These are phyloP conservation scores for Phytopythium boreale DNA, from an alignment of 352 stramenopile genomes.

Conservation along the genomic window DNA sequence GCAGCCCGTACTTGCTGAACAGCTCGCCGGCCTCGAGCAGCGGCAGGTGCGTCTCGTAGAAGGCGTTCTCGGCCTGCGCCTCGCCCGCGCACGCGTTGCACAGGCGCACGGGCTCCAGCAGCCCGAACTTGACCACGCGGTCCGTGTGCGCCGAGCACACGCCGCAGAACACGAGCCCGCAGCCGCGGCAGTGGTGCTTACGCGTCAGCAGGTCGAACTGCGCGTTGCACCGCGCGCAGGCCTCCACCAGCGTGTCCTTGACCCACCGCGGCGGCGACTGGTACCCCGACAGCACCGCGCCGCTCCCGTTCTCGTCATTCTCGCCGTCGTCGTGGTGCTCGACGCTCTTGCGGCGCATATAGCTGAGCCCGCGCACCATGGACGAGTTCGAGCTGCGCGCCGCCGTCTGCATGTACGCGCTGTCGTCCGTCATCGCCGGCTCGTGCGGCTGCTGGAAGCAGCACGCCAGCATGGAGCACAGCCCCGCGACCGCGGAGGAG, in stretches of 20 bases:
- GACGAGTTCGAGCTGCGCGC: background rate
- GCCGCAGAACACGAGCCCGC: constrained; percentile 57
- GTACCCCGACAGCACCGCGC: constrained; percentile 31
- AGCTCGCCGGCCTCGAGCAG: constrained; percentile 56
- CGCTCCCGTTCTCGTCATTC: background rate
- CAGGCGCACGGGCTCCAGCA: constrained; percentile 56
- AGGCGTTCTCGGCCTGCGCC: constrained; percentile 53
- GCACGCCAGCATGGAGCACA: constrained; percentile 49
- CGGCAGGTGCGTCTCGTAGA: constrained; percentile 61
- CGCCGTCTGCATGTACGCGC: constrained; percentile 31
- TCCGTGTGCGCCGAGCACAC: constrained; percentile 42
- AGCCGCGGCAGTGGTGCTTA: constrained; percentile 66
- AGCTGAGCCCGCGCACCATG: constrained; percentile 11
- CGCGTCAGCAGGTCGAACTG: constrained; percentile 64
- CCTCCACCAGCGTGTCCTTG: constrained; percentile 49
- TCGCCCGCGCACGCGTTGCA: constrained; percentile 40
- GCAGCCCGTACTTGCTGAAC: constrained; percentile 68
- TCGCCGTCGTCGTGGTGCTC: constrained; percentile 6
- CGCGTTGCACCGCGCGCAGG: constrained; percentile 41
- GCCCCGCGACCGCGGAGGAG: constrained; percentile 6
- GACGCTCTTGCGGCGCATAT: constrained; percentile 11
- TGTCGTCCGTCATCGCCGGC: constrained; percentile 28
- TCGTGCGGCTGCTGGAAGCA: constrained; percentile 51
- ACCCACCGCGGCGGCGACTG: constrained; percentile 55
- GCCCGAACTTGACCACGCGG: constrained; percentile 63